Conservation (phyloP, 1,139 yeast genomes). For the Kazachstania sp. region DNA sequence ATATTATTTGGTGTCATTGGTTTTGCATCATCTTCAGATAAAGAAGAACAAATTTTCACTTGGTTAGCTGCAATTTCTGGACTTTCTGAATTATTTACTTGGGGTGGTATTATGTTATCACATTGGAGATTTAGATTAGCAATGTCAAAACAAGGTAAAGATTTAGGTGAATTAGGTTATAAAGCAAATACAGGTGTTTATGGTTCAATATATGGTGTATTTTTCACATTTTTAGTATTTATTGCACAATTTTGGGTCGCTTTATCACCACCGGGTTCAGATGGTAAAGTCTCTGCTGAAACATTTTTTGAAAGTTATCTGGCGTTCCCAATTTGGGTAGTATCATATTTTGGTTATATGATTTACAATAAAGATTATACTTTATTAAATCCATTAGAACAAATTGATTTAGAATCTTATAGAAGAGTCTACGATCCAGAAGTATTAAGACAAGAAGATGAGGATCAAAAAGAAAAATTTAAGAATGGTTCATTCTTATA, state of each 20-base stretch:
- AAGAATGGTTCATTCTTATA: slow-evolving; percentile 30
- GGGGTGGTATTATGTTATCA: slow-evolving; percentile 69
- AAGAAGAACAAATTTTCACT: slow-evolving; percentile 57
- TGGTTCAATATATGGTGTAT: slow-evolving; percentile 61
- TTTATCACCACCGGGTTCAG: slow-evolving; percentile 52
- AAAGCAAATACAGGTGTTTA: slow-evolving; percentile 55
- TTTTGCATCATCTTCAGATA: slow-evolving; percentile 50
- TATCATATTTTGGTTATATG: slow-evolving; percentile 43
- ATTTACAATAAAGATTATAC: slow-evolving; percentile 38
- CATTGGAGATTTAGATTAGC: slow-evolving; percentile 74
- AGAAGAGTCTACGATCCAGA: slow-evolving; percentile 47
- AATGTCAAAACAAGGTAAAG: slow-evolving; percentile 53
- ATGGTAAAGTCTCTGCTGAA: slow-evolving; percentile 40
- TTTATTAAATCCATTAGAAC: slow-evolving; percentile 35
- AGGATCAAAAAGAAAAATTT: slow-evolving; percentile 37
- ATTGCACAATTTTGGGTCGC: slow-evolving; percentile 77
- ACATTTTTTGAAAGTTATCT: slow-evolving; percentile 45
- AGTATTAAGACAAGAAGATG: slow-evolving; percentile 40
- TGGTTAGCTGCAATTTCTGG: slow-evolving; percentile 79
- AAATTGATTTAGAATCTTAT: slow-evolving; percentile 45
- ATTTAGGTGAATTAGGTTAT: slow-evolving; percentile 59
- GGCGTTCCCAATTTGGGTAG: slow-evolving; percentile 45
- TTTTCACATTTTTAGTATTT: slow-evolving; percentile 52
- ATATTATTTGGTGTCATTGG: slow-evolving; percentile 72
- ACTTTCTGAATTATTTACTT: slow-evolving; percentile 65